Base-by-base conservation (phyloP, 2,329 filamentous ascomycete genomes). In the Dryadomyces quercivorus region DNA sequence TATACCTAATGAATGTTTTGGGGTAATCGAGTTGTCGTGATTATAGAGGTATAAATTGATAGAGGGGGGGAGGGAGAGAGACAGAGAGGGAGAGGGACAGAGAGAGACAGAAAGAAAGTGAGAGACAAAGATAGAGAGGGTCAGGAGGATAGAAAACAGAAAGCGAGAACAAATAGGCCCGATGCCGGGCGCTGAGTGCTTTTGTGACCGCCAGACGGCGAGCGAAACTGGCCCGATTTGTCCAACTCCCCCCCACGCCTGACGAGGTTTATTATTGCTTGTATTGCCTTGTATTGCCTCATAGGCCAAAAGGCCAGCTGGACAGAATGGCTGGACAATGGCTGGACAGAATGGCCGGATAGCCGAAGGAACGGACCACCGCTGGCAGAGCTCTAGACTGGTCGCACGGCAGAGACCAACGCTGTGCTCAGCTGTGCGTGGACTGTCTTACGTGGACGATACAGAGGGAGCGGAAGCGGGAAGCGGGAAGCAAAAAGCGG, bases 71-170 rank as follows among this genome's bases (percentile, higher is more conserved):
- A 34, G 31, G 40, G 8, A n/a, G 40, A 36, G 34, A 5, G 26
- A 49, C n/a, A n/a, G n/a, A 20, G 44, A 42, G 40, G 22, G 15
- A 47, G 20, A 31, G 34, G 15, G 40, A 43, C 34, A 26, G n/a
- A 38, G 18, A 52, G 44, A 51, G 49, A 46, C 46, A 40, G 22
- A 22, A 20, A 15, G 26, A 20, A 36, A 36, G 12, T 36, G 34
- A 36, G 12, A n/a, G n/a, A n/a, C n/a, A n/a, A n/a, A n/a, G n/a
- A n/a, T n/a, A n/a, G n/a, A n/a, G n/a, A n/a, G n/a, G n/a, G n/a
- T n/a, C n/a, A n/a, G n/a, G 34, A 36, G 53, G 43, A 43, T 38
- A 51, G 16, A 47, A 26, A 46, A 51, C 47, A 47, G 50, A 48
- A 31, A 52, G 44, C 12, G 6, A 40, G 15, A 16, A 40, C 36